Evolutionary conservation across 306 rosid species (phyloP).

Genomic region (Begonia loranthoides): DNA sequence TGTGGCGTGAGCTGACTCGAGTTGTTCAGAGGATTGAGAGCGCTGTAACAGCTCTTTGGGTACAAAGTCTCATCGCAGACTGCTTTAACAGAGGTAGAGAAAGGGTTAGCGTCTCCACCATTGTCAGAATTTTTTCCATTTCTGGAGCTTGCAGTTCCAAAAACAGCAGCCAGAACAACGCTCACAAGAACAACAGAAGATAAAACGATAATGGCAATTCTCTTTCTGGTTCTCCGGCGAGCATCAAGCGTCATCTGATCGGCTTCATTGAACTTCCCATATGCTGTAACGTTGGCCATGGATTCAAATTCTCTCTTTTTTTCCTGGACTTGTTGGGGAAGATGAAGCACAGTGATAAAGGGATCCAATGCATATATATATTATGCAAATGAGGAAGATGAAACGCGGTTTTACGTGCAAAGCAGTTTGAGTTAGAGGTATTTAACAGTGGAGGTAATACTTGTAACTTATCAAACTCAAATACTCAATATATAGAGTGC

Average conservation of each 20-base stretch:
- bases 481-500: conserved; percentile 2
- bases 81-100: conserved; percentile 40
- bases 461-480: not conserved
- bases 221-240: conserved; percentile 27
- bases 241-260: conserved; percentile 38
- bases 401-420: conserved; percentile 9
- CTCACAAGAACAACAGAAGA: conserved; percentile 35
- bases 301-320: not conserved
- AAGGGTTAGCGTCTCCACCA: conserved; percentile 2
- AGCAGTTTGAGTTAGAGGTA: not conserved
- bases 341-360: not conserved
- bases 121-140: conserved; percentile 7
- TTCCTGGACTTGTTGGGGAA: not conserved
- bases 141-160: conserved; percentile 15
- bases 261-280: conserved; percentile 39
- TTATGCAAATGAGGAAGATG: conserved; percentile 1
- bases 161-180: conserved; percentile 29
- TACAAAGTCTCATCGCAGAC: conserved; percentile 56
- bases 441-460: not conserved
- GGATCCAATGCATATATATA: not conserved
- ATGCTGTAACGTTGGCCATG: conserved; percentile 33
- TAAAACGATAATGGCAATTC: conserved; percentile 35
- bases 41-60: conserved; percentile 33
- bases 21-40: conserved; percentile 22
- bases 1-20: conserved; percentile 31